Percentiles rank a stretch among this genome's conserved stretches.
Evolutionary conservation across 768 basidiomycete species (phyloP).

Genomic region (Coprinellus aureogranulatus): DNA sequence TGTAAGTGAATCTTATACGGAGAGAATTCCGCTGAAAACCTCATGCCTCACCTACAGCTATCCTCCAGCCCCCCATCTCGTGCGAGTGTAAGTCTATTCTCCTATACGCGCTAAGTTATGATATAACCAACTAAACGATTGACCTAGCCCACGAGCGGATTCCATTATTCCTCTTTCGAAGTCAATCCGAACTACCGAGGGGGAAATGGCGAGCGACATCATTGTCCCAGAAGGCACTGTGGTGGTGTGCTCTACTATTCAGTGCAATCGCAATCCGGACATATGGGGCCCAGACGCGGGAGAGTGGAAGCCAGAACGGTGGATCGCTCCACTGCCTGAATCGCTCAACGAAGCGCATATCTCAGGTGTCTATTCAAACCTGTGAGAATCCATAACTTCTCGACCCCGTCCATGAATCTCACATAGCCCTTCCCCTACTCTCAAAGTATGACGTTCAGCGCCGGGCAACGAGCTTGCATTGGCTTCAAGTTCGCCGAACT

Average conservation of each 20-base stretch:
- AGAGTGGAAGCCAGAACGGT: slow-evolving; percentile 52
- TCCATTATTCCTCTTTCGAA: no score
- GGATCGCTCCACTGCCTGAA: slow-evolving; percentile 33
- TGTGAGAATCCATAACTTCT: slow-evolving; percentile 22
- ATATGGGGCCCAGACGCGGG: slow-evolving; percentile 48
- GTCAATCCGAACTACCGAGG: no score
- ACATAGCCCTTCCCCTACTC: not conserved
- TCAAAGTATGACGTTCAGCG: slow-evolving; percentile 3
- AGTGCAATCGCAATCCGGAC: slow-evolving; percentile 32
- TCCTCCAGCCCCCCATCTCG: slow-evolving; percentile 21
- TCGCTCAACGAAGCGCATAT: slow-evolving; percentile 31
- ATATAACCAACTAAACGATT: no score
- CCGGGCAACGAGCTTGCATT: slow-evolving; percentile 1
- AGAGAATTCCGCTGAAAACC: not conserved
- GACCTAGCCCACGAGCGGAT: no score
- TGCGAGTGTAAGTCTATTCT: slow-evolving; percentile 14
- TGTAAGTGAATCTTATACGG: slow-evolving; percentile 21
- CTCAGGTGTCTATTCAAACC: slow-evolving; percentile 42
- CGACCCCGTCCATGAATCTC: no score
- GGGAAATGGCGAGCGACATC: no score
- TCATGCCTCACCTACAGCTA: slow-evolving; percentile 12
- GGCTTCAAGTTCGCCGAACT: slow-evolving; percentile 7
- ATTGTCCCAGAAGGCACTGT: no score
- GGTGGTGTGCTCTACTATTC: no score
- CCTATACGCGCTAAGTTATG: no score